Evolutionary conservation across 192 early-diverging fungal genomes (phyloP), one percentile per base, ranked within the genome.

Genomic region (Coemansia sp.): DNA sequence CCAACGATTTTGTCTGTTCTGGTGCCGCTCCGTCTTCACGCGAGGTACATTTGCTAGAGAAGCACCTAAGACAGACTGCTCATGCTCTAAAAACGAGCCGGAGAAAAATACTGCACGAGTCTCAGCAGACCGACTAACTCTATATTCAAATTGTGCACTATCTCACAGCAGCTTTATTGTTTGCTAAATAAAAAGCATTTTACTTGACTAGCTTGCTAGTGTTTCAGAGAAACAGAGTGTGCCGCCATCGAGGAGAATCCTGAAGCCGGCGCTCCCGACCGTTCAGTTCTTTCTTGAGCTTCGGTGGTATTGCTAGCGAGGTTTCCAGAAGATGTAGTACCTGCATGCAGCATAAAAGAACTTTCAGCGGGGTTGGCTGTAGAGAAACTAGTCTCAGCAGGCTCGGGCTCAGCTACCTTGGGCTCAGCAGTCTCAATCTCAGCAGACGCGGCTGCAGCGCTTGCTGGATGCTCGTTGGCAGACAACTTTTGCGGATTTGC

Each of bases 201-300:
- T 26, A 1, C 4, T 26, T 26, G 23, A 26, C 23, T n/a, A 59
- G 21, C 12, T 64, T 50, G 16, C 64, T 53, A 23, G 43, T 33
- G 46, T 4, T 26, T 26, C 23, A 26, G 23, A 26, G 23, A 4
- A 26, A 73, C 64, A 4, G 59, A 36, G 46, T 73, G 70, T 5
- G 70, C 55, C 5, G 53, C 65, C 70, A 73, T 67, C n/a, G 65
- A 73, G 19, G 70, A 28, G 9, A 66, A 62, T 16, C 31, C 51
- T 3, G 31, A 46, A 10, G 46, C 46, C 4, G 46, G 23, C 23
- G 4, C 23, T 26, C 23, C 23, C 23, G 23, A 26, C 23, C 23
- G 23, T 48, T 21, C 11, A 1, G 46, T 13, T 6, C 10, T 48
- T 48, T 15, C 46, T n/a, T 21, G 13, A 15, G 10, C 13, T 5